Evolutionary conservation across 2,329 filamentous ascomycete genomes (phyloP).

Genomic region (Aureobasidium sp.): DNA sequence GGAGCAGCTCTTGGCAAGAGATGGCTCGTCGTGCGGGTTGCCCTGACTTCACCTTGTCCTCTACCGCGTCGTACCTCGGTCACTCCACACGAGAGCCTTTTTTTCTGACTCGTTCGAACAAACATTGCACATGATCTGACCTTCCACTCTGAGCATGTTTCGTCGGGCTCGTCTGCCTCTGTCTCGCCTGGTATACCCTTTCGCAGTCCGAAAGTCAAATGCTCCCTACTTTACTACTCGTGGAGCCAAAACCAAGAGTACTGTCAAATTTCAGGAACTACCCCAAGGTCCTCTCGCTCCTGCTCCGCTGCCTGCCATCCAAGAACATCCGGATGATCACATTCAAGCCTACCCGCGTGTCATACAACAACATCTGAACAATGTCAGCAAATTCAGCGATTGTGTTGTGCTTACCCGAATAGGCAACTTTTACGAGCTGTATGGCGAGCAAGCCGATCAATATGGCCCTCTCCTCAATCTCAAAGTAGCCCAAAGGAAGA

Average conservation of each 20-base stretch:
- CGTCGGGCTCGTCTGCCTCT: background rate
- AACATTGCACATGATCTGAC: background rate
- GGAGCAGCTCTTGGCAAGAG: background rate
- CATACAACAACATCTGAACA: slow-evolving; percentile 74
- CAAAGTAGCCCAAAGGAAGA: slow-evolving; percentile 76
- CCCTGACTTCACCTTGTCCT: no score
- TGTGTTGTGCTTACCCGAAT: slow-evolving; percentile 89
- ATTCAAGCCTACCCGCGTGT: slow-evolving; percentile 73
- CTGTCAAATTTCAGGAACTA: slow-evolving; percentile 38
- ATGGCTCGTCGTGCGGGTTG: no score
- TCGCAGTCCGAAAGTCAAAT: background rate
- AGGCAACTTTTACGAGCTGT: slow-evolving; percentile 94
- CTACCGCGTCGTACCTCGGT: no score
- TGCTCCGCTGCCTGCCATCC: slow-evolving; percentile 28
- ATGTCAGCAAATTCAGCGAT: slow-evolving; percentile 85
- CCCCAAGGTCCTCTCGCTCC: slow-evolving; percentile 50
- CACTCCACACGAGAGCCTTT: background rate
- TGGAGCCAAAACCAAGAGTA: slow-evolving; percentile 36
- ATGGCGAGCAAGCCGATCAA: slow-evolving; percentile 91
- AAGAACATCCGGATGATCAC: slow-evolving; percentile 36
- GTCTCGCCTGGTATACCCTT: background rate
- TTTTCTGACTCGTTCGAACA: background rate
- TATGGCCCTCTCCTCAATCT: slow-evolving; percentile 79
- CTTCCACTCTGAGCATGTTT: background rate
- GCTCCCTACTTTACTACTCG: slow-evolving; percentile 18